Base-by-base conservation (phyloP, 2,329 filamentous ascomycete species). In the Ophiostoma novo-ulmi region DNA sequence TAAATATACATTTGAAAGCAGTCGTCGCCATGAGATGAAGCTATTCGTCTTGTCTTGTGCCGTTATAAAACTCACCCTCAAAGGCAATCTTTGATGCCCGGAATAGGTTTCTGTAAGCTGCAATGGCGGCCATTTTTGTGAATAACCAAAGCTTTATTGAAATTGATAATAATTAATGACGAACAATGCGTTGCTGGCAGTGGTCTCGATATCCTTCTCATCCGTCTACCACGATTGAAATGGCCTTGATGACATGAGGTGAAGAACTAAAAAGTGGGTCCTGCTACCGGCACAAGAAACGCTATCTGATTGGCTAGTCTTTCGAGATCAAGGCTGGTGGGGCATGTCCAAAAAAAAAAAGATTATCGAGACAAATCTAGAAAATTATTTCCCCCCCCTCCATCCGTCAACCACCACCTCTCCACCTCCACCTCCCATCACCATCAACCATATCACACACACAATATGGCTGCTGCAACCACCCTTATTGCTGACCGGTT, bases 71-170 rank as follows among this genome's bases (percentile, higher is more conserved):
- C 77, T 44, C 82, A 94, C 93, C 92, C 82, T 90, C 83, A 78
- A 99, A 99, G 72, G 94, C 93, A 74, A 96, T 84, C 74, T 89
- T 85, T 44, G 92, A 88, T 31, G 94, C 91, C 73, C 94, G 93
- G 75, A 97, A 84, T 61, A 98, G 82, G 75, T 90, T 85, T 77
- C 93, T 85, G 81, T 97, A 98, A 52, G 92, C 93, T 77, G 86
- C 83, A 70, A 93, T 82, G 20, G 92, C 91, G 83, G 58, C 22
- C 58, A 72, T 70, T 14, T n/a, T 44, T 26, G 31, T 31, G 35
- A 10, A 61, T 35, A 14, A 26, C 31, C 31, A 22, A 22, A 26
- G n/a, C 17, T 7, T 22, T 55, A 10, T 26, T 13, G 5, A 31
- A 17, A 26, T 3, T 58, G 52, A 14, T 6, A 26, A 7, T 20